phyloP scores from a whole-genome alignment of 2,329 filamentous ascomycete genomes.

The Penicillium sp. region DNA sequence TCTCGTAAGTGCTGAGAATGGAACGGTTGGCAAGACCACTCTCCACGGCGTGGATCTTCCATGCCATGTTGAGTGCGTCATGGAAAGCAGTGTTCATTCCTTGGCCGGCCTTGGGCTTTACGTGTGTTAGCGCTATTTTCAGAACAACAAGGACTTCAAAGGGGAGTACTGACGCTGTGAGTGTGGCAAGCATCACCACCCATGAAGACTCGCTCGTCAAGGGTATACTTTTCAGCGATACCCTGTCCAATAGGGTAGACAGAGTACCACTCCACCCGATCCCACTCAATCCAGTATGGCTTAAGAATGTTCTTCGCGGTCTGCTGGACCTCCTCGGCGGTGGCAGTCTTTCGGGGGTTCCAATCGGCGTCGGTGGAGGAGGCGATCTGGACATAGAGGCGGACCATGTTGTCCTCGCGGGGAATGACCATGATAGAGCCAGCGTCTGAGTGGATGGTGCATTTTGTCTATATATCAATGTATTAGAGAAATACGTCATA shows the following conservation, averaged over 20 bases:
- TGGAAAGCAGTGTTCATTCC: constrained; percentile 62
- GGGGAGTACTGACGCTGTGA: constrained; percentile 39
- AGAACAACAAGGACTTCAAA: not conserved
- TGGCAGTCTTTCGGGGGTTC: constrained; percentile 59
- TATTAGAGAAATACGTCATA: not conserved
- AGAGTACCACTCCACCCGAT: constrained; percentile 64
- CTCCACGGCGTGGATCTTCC: constrained; percentile 94
- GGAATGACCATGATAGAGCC: constrained; percentile 64
- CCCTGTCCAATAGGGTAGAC: constrained; percentile 65
- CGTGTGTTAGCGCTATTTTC: not conserved
- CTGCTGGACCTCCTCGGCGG: constrained; percentile 57
- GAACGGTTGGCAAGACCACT: constrained; percentile 72
- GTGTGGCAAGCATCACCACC: constrained; percentile 65
- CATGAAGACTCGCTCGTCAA: constrained; percentile 65
- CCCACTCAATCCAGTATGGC: constrained; percentile 61
- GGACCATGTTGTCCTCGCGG: constrained; percentile 49
- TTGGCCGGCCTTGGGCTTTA: constrained; percentile 59
- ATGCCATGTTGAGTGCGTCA: constrained; percentile 80
- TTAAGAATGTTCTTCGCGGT: constrained; percentile 57
- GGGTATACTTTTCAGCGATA: constrained; percentile 62
- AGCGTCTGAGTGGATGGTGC: constrained; percentile 63
- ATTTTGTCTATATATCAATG: constrained; percentile 54
- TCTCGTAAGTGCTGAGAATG: constrained; percentile 80
- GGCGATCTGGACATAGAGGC: constrained; percentile 56
- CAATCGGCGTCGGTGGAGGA: constrained; percentile 61